Evolutionary conservation across 2,329 filamentous ascomycete genomes (phyloP).

Genomic region (Cercospora sesami): DNA sequence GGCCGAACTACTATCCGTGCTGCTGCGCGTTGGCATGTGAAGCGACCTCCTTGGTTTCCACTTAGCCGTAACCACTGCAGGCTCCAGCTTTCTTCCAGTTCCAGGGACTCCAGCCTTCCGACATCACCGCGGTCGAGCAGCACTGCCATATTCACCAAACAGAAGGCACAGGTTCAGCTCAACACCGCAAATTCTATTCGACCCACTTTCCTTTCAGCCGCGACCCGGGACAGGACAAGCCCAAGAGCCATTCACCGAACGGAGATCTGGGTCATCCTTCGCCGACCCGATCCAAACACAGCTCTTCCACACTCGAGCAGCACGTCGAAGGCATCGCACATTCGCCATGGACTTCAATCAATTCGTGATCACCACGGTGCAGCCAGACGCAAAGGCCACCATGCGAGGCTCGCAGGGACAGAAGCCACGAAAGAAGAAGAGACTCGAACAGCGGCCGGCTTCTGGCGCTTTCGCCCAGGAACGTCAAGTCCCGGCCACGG

Average conservation of each 20-base stretch:
- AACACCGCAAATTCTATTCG: background rate
- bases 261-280: background rate
- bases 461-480: background rate
- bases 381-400: constrained; percentile 3
- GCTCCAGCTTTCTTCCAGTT: background rate
- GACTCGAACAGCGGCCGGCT: background rate
- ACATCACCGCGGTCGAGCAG: background rate
- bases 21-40: background rate
- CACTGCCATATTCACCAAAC: background rate
- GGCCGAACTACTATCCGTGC: background rate
- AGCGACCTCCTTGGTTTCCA: background rate
- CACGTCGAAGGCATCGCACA: background rate
- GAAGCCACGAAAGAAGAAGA: constrained; percentile 10
- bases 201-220: background rate
- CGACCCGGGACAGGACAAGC: background rate
- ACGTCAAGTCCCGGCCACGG: background rate
- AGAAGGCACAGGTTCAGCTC: background rate
- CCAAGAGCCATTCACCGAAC: background rate
- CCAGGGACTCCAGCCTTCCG: background rate
- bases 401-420: constrained; percentile 14
- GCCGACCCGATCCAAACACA: background rate
- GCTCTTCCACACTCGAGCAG: background rate
- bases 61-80: background rate
- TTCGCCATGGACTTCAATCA: constrained; percentile 15
- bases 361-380: constrained; percentile 13